Evolutionary conservation across 2,329 filamentous ascomycete species (phyloP), one percentile per base, ranked within the genome.

Genomic region (Ophiostoma sp.): DNA sequence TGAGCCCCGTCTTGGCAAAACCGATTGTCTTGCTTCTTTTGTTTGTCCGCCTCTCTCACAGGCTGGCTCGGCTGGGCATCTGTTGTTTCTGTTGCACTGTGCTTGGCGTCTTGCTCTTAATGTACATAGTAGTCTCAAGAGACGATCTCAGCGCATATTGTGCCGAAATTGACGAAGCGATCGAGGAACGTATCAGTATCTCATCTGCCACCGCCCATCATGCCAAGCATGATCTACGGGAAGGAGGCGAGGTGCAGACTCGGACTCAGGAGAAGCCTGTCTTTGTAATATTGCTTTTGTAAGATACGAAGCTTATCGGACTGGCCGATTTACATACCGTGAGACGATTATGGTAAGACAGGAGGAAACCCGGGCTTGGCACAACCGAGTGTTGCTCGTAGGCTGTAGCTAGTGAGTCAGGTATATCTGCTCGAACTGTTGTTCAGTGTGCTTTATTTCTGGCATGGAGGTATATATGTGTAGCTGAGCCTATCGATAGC

Each of bases 151-250:
- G 36, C 44, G 44, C 20, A 48, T 48, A 15, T 48, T 6, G 20
- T 20, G 44, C 44, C 44, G 20, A 10, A 62, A 17, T 6, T 62
- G 57, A 1, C 57, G 33, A n/a, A 57, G 23, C 52, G 23, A 57
- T 57, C 52, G 13, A 33, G 15, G 27, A 62, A 62, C 57, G 27
- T 33, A 62, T 62, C 57, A 33, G 5, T 17, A 13, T 35, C 7
- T 48, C 44, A 48, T 48, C 7, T 48, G 44, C 44, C 44, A 48
- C 57, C 23, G 11, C 15, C 15, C 62, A 41, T 65, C 62, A 4
- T 39, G 62, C 62, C 62, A 65, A 65, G 35, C 23, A 11, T 8
- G 62, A 65, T 65, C 62, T 39, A 39, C 62, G 62, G 62, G 33
- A 23, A 23, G 33, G 35, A 39, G 62, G 57, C 57, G 57, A 62